Evolutionary conservation across 331 rosid species (phyloP), one percentile per base, ranked within the genome.

Genomic region (Prunus yedoensis): DNA sequence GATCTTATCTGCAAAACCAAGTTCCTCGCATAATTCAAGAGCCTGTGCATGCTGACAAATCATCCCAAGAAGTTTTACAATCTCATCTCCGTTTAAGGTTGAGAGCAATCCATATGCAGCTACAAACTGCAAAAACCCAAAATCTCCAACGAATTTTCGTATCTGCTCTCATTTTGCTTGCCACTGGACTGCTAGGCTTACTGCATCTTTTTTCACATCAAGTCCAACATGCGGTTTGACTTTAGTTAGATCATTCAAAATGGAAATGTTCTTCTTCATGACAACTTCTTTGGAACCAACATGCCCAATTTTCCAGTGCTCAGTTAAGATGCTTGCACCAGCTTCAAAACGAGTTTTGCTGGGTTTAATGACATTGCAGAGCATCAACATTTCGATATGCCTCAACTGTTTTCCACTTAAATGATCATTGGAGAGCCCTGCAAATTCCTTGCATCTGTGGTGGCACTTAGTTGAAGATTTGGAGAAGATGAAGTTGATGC

Each of bases 151-250:
- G 21, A 21, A 21, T 21, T 21, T 21, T 21, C 21, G 7, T 66
- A 21, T 21, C 70, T 70, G 47, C 74, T 68, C 53, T 32, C 68
- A 83, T 73, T 54, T 23, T 23, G 23, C 70, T 78, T 81, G 76
- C 89, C 90, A 83, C 27, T 75, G 77, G 65, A 75, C 18, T 35
- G 93, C 89, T 18, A 89, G 74, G 61, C 72, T 79, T 81, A 59
- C 23, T 53, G 93, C 93, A 78, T 64, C 77, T 20, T 76, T 77
- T 69, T 77, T 79, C 51, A 83, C 79, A 30, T 74, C 67, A 5
- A 83, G 82, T 47, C 75, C 66, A 71, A 86, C 71, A 6, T 4
- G 32, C 8, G 85, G 86, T 28, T 85, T 74, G 60, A 81, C 78
- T 71, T 58, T 65, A 78, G 3, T 79, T 58, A 89, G 80, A 41